Evolutionary conservation across 2,329 filamentous ascomycete species (phyloP).

Genomic region (Neonectria punicea): DNA sequence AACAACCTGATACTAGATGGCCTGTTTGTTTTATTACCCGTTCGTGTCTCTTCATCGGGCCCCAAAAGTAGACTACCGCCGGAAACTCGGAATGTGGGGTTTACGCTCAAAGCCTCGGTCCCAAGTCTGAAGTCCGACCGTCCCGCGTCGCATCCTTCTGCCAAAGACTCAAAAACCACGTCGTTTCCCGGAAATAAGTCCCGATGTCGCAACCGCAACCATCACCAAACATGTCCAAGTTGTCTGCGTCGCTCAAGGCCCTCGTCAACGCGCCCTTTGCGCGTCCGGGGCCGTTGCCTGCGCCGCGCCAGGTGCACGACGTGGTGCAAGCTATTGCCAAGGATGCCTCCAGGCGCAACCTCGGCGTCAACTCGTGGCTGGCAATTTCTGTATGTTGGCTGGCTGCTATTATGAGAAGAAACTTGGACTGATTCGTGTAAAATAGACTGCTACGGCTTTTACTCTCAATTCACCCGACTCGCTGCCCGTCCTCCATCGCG

Average conservation of each 20-base stretch:
- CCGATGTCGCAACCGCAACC: constrained; percentile 34
- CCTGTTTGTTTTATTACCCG: constrained; percentile 25
- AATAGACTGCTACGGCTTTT: constrained; percentile 80
- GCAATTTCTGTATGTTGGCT: constrained; percentile 66
- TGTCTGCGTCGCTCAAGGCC: constrained; percentile 76
- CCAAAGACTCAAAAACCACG: constrained; percentile 16
- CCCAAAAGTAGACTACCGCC: constrained; percentile 27
- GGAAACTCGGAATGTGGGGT: constrained; percentile 33
- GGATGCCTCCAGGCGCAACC: constrained; percentile 69
- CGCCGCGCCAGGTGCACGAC: constrained; percentile 69
- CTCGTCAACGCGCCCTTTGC: constrained; percentile 78
- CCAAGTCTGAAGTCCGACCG: constrained; percentile 34
- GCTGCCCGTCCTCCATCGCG: constrained; percentile 69
- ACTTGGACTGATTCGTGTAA: constrained; percentile 10
- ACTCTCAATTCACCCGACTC: constrained; percentile 88
- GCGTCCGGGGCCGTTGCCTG: constrained; percentile 71
- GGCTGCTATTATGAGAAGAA: not conserved
- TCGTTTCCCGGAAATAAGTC: too few species aligned
- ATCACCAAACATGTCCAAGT: constrained; percentile 71
- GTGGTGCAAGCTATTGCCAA: constrained; percentile 73
- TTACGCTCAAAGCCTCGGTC: constrained; percentile 20
- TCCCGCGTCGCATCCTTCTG: not conserved
- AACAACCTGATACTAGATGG: not conserved
- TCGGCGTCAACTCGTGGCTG: constrained; percentile 74
- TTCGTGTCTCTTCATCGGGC: constrained; percentile 18